phyloP scores from a whole-genome alignment of 306 rosid species.

The Abrus precatorius region DNA sequence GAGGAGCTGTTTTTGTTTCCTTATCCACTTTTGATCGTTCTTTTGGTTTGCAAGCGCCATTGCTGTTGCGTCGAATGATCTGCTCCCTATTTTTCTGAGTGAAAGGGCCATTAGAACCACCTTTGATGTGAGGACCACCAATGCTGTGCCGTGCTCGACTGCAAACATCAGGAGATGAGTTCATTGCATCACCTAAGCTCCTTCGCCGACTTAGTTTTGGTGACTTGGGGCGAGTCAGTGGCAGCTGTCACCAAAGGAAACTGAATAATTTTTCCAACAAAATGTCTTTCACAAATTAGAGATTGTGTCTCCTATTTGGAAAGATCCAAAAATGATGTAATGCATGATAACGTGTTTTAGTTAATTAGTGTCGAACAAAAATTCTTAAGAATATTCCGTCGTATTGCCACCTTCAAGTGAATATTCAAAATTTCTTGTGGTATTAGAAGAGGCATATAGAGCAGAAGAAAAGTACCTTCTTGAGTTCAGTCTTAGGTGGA shows the following conservation, averaged over 20 bases:
- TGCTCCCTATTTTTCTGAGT: constrained; percentile 58
- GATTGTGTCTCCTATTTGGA: background rate
- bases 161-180: constrained; percentile 57
- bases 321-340: constrained; percentile 1
- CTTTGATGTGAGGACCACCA: constrained; percentile 53
- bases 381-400: background rate
- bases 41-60: constrained; percentile 58
- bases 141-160: constrained; percentile 75
- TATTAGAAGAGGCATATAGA: background rate
- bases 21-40: constrained; percentile 60
- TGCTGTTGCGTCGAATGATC: constrained; percentile 54
- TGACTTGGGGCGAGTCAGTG: constrained; percentile 88
- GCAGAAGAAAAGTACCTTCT: constrained; percentile 65
- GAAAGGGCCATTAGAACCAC: constrained; percentile 48
- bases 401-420: background rate
- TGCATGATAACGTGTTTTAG: background rate
- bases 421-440: constrained; percentile 9
- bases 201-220: constrained; percentile 88
- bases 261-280: background rate
- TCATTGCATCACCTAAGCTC: constrained; percentile 76
- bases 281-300: constrained; percentile 1
- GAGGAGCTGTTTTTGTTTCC: constrained; percentile 59
- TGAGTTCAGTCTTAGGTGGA: constrained; percentile 88
- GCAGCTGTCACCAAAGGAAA: constrained; percentile 68
- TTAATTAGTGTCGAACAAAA: background rate